Conservation (phyloP, 1,284 basidiomycete genomes). For the Microbotryum saponariae region DNA sequence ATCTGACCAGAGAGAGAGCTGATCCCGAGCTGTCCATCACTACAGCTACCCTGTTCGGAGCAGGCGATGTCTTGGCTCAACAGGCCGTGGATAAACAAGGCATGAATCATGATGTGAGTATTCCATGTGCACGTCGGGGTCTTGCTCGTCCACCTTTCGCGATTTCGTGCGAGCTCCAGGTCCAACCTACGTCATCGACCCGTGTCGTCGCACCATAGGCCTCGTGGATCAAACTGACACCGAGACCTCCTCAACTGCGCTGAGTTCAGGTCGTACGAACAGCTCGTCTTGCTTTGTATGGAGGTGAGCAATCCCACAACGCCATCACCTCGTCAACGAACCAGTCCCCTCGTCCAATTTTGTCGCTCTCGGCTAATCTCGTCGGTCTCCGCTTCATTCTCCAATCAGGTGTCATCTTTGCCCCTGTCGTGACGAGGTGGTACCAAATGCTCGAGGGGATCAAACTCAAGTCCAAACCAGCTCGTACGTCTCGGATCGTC, state of each 20-base stretch:
- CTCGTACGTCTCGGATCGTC: slow-evolving; percentile 3
- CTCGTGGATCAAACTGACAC: too few relatives aligned
- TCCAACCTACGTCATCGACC: neutral
- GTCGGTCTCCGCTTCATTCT: too few relatives aligned
- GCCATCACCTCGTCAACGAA: neutral
- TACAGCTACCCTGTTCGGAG: slow-evolving; percentile 33
- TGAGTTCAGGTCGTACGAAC: slow-evolving; percentile 58
- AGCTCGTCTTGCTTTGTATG: slow-evolving; percentile 62
- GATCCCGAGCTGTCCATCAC: too few relatives aligned
- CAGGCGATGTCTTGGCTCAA: slow-evolving; percentile 75
- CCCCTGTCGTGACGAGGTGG: slow-evolving; percentile 29
- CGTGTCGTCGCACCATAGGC: too few relatives aligned
- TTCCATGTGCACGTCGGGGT: neutral
- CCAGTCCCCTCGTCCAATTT: too few relatives aligned
- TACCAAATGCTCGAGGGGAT: slow-evolving; percentile 31
- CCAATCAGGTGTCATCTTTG: slow-evolving; percentile 20
- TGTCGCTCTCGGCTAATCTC: too few relatives aligned
- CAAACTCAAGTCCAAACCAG: slow-evolving; percentile 31
- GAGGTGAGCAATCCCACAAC: slow-evolving; percentile 44
- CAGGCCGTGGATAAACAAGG: slow-evolving; percentile 65
- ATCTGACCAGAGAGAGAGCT: too few relatives aligned
- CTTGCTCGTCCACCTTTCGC: too few relatives aligned
- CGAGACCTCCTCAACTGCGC: neutral
- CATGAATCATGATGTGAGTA: slow-evolving; percentile 58
- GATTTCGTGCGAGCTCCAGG: too few relatives aligned